Conservation (phyloP, 202 grass and related monocot genomes). For the Panicum hallii region DNA sequence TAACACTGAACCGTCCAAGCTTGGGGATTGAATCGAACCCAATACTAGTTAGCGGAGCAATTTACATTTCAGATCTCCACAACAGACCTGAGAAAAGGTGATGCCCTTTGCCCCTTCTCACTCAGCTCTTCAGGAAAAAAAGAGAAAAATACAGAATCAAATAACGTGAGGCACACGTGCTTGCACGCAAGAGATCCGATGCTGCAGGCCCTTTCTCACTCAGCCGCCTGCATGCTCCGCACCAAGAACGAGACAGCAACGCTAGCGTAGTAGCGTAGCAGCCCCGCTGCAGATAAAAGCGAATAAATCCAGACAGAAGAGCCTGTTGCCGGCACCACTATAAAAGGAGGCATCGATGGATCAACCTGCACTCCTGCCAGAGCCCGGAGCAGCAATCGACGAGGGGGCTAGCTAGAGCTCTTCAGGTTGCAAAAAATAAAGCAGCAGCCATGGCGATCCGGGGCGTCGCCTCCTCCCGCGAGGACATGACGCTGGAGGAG, state of each 20-base stretch:
- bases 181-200: neutral
- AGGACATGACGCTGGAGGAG: slow-evolving; percentile 60
- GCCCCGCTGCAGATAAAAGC: too few species aligned
- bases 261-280: neutral
- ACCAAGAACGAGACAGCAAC: neutral
- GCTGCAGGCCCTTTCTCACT: too few species aligned
- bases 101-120: slow-evolving; percentile 23
- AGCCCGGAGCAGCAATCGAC: neutral
- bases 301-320: too few species aligned
- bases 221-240: neutral
- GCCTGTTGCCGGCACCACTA: neutral
- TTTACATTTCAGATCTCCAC: neutral
- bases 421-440: neutral
- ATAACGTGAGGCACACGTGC: neutral
- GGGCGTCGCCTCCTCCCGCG: slow-evolving; percentile 14
- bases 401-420: neutral
- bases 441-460: slow-evolving; percentile 62
- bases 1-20: neutral
- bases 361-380: neutral
- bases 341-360: slow-evolving; percentile 29
- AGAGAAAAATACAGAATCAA: neutral
- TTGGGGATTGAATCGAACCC: slow-evolving; percentile 24
- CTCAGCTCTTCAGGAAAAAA: neutral
- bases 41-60: neutral
- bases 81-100: neutral